Percentiles rank a stretch among this genome's conserved stretches.
These are phyloP conservation scores for Penicillium sp. DNA, from an alignment of 2,329 filamentous ascomycete genomes.

Conservation along the genomic window DNA sequence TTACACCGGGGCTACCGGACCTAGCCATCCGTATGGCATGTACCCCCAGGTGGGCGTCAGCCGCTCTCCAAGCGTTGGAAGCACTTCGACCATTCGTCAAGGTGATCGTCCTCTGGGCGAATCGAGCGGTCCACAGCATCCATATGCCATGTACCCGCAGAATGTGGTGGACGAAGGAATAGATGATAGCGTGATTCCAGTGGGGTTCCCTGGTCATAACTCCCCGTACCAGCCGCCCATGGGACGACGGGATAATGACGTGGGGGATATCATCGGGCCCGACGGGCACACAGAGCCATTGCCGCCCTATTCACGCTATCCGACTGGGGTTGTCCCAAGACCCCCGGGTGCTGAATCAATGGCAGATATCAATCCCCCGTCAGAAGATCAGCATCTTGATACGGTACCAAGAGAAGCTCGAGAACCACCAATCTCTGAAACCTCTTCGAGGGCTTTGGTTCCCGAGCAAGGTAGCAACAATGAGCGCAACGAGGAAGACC, in stretches of 20 bases:
- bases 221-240: constrained; percentile 65
- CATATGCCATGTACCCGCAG: constrained; percentile 81
- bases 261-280: constrained; percentile 78
- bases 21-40: constrained; percentile 79
- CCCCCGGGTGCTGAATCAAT: constrained; percentile 32
- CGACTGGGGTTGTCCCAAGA: constrained; percentile 65
- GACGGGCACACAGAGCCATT: constrained; percentile 86
- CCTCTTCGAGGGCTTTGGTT: constrained; percentile 29
- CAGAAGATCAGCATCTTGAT: constrained; percentile 48
- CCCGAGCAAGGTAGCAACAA: constrained; percentile 15
- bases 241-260: constrained; percentile 65
- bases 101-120: constrained; percentile 56
- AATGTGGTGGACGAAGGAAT: constrained; percentile 60
- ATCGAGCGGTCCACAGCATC: constrained; percentile 66
- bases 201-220: constrained; percentile 67
- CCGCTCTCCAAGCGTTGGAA: constrained; percentile 61
- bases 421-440: constrained; percentile 27
- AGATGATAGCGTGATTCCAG: constrained; percentile 49
- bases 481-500: constrained; percentile 12
- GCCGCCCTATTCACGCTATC: constrained; percentile 85
- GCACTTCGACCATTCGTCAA: constrained; percentile 60
- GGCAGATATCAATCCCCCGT: constrained; percentile 38
- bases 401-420: constrained; percentile 19
- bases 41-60: constrained; percentile 64
- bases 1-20: constrained; percentile 63